Percentiles rank a stretch among this genome's conserved stretches.
These are phyloP conservation scores for Tolypocladium nubicola DNA, from an alignment of 2,329 filamentous ascomycete genomes.

Conservation along the genomic window DNA sequence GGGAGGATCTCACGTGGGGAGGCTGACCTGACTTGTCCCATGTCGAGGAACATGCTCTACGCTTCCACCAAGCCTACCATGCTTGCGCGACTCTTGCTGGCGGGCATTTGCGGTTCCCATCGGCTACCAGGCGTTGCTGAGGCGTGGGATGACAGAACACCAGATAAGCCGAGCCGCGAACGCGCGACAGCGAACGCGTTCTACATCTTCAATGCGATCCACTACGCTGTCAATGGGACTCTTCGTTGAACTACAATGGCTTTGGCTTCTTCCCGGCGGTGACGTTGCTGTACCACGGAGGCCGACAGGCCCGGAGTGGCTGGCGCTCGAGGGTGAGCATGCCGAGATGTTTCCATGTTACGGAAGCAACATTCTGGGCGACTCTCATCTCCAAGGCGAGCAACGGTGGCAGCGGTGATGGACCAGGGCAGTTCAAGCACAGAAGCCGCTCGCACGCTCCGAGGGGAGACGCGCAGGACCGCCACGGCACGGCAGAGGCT, in stretches of 20 bases:
- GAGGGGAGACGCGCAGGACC: background rate
- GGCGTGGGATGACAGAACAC: background rate
- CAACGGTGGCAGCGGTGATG: too few relatives aligned
- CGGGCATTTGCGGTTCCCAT: too few relatives aligned
- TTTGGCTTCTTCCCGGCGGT: conserved; percentile 59
- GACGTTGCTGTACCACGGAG: conserved; percentile 58
- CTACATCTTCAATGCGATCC: conserved; percentile 64
- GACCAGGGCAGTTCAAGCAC: too few relatives aligned
- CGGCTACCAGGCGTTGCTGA: too few relatives aligned
- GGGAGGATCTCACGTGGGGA: background rate
- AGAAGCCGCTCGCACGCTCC: background rate
- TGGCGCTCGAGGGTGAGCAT: conserved; percentile 70
- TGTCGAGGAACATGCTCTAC: too few relatives aligned
- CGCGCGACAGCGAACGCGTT: conserved; percentile 42
- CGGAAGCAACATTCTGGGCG: background rate
- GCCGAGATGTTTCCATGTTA: conserved; percentile 50
- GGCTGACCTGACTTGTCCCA: too few relatives aligned
- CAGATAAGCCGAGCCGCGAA: conserved; percentile 25
- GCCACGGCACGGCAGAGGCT: conserved; percentile 36
- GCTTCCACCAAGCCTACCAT: too few relatives aligned
- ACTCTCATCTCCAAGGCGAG: too few relatives aligned
- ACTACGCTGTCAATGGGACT: conserved; percentile 68
- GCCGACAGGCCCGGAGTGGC: conserved; percentile 47
- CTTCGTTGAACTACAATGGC: conserved; percentile 63
- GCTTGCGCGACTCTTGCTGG: too few relatives aligned